Conservation (phyloP, 2,329 filamentous ascomycete species). For the Curvularia sp. region DNA sequence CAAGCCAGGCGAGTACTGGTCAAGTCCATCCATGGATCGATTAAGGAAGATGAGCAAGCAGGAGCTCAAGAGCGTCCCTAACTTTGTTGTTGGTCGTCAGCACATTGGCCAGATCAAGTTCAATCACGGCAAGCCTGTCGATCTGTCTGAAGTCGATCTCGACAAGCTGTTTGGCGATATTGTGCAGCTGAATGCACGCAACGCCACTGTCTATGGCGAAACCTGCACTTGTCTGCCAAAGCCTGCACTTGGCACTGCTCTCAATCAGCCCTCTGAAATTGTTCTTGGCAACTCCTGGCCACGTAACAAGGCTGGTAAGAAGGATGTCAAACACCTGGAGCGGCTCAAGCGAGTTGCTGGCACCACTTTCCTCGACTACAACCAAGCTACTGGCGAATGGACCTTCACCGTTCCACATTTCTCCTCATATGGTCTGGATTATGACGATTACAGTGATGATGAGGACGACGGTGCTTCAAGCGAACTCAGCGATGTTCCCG, state of each 20-base stretch:
- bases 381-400: slow-evolving; percentile 83
- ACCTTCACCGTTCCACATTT: slow-evolving; percentile 94
- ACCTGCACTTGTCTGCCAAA: slow-evolving; percentile 63
- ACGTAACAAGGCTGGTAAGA: slow-evolving; percentile 70
- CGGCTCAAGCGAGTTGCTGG: slow-evolving; percentile 79
- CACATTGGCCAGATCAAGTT: slow-evolving; percentile 85
- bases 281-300: slow-evolving; percentile 94
- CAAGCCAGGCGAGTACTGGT: slow-evolving; percentile 83
- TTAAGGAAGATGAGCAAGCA: slow-evolving; percentile 80
- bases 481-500: slow-evolving; percentile 50
- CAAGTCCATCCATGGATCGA: slow-evolving; percentile 75
- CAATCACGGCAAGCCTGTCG: slow-evolving; percentile 64
- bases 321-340: slow-evolving; percentile 81
- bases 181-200: slow-evolving; percentile 76
- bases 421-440: slow-evolving; percentile 90
- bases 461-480: slow-evolving; percentile 56
- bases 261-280: slow-evolving; percentile 90
- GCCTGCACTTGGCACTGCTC: slow-evolving; percentile 81
- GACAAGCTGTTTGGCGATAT: slow-evolving; percentile 81
- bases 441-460: slow-evolving; percentile 68
- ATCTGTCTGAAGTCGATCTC: slow-evolving; percentile 78
- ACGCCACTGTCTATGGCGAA: slow-evolving; percentile 83
- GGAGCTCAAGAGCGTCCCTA: slow-evolving; percentile 74
- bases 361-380: slow-evolving; percentile 83
- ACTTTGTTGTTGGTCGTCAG: slow-evolving; percentile 82